Conservation (phyloP, 2,329 filamentous ascomycete species). For the Trichoderma asperellum region DNA sequence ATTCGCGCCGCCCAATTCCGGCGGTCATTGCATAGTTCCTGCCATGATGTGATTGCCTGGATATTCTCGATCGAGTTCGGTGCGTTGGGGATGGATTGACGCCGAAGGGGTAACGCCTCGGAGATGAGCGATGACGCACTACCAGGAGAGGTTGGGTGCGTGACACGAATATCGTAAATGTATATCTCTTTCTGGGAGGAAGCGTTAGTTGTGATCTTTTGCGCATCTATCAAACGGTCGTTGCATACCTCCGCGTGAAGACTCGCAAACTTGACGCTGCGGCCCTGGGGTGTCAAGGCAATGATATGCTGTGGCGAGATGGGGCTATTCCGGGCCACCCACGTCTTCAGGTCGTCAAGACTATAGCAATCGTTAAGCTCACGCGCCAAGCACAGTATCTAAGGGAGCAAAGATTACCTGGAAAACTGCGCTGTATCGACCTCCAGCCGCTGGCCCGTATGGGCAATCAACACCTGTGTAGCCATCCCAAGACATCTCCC, state of each 20-base stretch:
- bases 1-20: conserved; percentile 77
- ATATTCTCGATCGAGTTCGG: conserved; percentile 85
- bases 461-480: conserved; percentile 87
- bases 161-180: conserved; percentile 83
- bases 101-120: conserved; percentile 56
- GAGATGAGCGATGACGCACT: conserved; percentile 49
- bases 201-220: conserved; percentile 21
- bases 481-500: conserved; percentile 72
- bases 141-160: conserved; percentile 58
- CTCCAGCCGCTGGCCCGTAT: conserved; percentile 84
- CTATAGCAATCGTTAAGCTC: conserved; percentile 47
- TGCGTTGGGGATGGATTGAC: conserved; percentile 63
- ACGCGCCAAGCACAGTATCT: conserved; percentile 21
- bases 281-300: conserved; percentile 81
- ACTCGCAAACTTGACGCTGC: conserved; percentile 79
- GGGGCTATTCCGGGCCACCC: conserved; percentile 74
- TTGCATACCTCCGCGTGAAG: conserved; percentile 73
- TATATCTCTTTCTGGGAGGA: conserved; percentile 76
- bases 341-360: conserved; percentile 81
- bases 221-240: background rate
- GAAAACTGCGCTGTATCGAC: conserved; percentile 76
- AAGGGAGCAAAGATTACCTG: conserved; percentile 57
- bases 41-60: conserved; percentile 84
- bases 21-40: conserved; percentile 79
- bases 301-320: conserved; percentile 82